Evolutionary conservation across 2,329 filamentous ascomycete genomes (phyloP).

Genomic region (Hypoxylon sp.): DNA sequence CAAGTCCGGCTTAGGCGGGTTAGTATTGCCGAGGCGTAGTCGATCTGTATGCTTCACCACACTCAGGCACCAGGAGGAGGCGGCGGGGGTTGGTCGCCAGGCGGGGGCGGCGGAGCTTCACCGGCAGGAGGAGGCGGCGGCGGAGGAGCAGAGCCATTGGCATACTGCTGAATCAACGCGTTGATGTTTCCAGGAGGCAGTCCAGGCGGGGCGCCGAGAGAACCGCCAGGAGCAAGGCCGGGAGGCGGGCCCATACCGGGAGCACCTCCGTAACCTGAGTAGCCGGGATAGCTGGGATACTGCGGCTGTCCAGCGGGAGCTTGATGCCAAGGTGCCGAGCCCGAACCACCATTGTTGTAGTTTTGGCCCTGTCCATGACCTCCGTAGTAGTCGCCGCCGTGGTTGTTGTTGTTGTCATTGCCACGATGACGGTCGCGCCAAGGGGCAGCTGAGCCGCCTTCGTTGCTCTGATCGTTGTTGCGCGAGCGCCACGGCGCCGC

Average conservation of each 20-base stretch:
- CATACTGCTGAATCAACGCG: slow-evolving; percentile 73
- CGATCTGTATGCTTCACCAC: slow-evolving; percentile 26
- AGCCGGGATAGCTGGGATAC: slow-evolving; percentile 62
- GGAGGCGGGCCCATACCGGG: slow-evolving; percentile 59
- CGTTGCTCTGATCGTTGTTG: slow-evolving; percentile 60
- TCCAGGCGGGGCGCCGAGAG: slow-evolving; percentile 62
- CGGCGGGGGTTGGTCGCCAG: slow-evolving; percentile 67
- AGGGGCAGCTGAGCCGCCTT: slow-evolving; percentile 63
- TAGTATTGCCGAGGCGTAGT: slow-evolving; percentile 37
- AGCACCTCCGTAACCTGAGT: slow-evolving; percentile 60
- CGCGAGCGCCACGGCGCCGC: slow-evolving; percentile 80
- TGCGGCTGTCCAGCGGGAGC: slow-evolving; percentile 61
- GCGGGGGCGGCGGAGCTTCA: slow-evolving; percentile 67
- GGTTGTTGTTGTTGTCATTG: slow-evolving; percentile 56
- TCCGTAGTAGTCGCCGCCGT: slow-evolving; percentile 56
- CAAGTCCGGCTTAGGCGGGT: slow-evolving; percentile 15
- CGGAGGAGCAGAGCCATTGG: slow-evolving; percentile 57
- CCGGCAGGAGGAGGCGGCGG: slow-evolving; percentile 71
- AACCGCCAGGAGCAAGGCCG: slow-evolving; percentile 53
- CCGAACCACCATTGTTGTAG: slow-evolving; percentile 45
- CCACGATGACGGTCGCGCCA: slow-evolving; percentile 66
- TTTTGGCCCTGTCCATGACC: slow-evolving; percentile 55
- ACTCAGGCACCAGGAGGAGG: slow-evolving; percentile 61
- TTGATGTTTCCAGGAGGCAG: slow-evolving; percentile 63
- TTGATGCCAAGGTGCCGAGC: slow-evolving; percentile 69